Conservation (phyloP, 306 rosid genomes). For the Cyclanthera cordifolia region DNA sequence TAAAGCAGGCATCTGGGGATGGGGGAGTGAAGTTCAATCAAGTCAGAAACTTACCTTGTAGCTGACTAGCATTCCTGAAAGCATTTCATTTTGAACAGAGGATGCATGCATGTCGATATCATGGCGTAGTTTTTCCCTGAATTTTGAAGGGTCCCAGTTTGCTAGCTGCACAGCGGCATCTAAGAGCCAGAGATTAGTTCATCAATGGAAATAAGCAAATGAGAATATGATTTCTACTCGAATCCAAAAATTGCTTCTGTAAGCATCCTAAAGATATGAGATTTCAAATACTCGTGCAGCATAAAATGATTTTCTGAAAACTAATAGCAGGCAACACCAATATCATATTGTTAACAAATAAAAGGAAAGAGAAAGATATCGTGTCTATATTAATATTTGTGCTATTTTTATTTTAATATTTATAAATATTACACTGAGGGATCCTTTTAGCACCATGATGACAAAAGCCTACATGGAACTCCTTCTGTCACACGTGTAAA, state of each 20-base stretch:
- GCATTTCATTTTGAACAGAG: slow-evolving; percentile 40
- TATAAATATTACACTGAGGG: no score
- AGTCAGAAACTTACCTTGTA: slow-evolving; percentile 40
- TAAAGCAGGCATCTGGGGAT: background rate
- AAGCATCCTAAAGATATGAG: background rate
- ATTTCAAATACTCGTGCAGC: background rate
- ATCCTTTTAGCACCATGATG: no score
- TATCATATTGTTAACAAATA: no score
- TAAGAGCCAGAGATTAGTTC: slow-evolving; percentile 11
- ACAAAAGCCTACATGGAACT: no score
- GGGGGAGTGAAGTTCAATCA: background rate
- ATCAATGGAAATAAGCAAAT: background rate
- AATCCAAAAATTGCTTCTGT: background rate
- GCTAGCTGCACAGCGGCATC: slow-evolving; percentile 55
- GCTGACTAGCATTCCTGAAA: slow-evolving; percentile 31
- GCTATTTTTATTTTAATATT: no score
- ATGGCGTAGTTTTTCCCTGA: slow-evolving; percentile 53
- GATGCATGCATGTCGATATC: slow-evolving; percentile 55
- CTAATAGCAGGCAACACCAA: background rate
- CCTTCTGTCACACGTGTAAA: no score
- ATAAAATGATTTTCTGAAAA: background rate
- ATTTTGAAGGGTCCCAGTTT: slow-evolving; percentile 58
- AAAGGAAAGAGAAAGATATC: background rate
- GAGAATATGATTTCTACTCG: background rate
- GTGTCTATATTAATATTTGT: no score